Evolutionary conservation across 441 rosid species (phyloP), one percentile per base, ranked within the genome.

Genomic region (Pelargonium australe): DNA sequence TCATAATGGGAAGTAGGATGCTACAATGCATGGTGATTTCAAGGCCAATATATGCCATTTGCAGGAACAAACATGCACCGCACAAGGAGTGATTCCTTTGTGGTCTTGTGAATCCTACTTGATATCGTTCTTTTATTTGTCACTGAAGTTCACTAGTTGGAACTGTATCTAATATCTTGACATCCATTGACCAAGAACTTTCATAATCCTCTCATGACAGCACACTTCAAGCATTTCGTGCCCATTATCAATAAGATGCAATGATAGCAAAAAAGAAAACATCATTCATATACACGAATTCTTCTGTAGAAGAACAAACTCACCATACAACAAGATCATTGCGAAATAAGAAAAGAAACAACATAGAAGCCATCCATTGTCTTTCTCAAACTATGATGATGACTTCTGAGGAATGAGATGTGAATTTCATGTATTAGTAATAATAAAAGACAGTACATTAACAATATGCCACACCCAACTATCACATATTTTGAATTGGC

Each of bases 381-480:
- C 31, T 25, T 25, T 25, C 31, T 25, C 31, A 25, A 25, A 25
- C 31, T 25, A 25, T 1, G 31, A 25, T 25, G 3, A 25, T 25
- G 31, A 25, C 31, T 25, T 25, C 31, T 55, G 70, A 71, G 41
- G n/a, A 67, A 31, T n/a, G 37, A 23, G 31, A 61, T 6, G 31
- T 25, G 5, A 34, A 49, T 11, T 68, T 69, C 51, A 16, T 62
- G 43, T 61, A 25, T 70, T 68, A 63, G 45, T 51, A 60, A 23
- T 57, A 49, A 19, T 16, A 65, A 66, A 63, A 65, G 7, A 25
- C 9, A 63, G 63, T 25, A 74, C 72, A 72, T 51, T 72, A 75
- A 71, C 73, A 77, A 78, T 73, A 82, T 77, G 63, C 65, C 78
- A 81, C 77, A 73, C 70, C 75, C 77, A 77, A 74, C 68, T 68